Conservation (phyloP, 345 rosid genomes). For the Schrenkiella parvula region DNA sequence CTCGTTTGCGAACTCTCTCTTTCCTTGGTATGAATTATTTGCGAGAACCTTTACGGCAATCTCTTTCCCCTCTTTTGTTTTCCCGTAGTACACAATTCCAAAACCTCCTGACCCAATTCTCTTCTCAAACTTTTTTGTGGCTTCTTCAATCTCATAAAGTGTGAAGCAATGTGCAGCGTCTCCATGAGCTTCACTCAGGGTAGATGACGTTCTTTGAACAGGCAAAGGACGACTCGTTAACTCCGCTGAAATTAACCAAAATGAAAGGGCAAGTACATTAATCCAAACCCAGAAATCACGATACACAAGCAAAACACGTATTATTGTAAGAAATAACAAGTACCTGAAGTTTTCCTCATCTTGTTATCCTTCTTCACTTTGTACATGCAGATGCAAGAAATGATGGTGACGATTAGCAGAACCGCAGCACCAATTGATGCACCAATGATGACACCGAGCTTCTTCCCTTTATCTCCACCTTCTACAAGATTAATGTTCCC, state of each 20-base stretch:
- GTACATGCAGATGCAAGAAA: conserved; percentile 50
- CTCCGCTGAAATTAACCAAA: conserved; percentile 19
- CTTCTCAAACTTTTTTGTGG: conserved; percentile 70
- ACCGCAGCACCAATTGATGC: conserved; percentile 70
- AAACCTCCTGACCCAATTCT: conserved; percentile 98
- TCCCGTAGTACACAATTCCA: conserved; percentile 89
- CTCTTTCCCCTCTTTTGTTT: conserved; percentile 81
- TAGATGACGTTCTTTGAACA: conserved; percentile 49
- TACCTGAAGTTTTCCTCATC: conserved; percentile 30
- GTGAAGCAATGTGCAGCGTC: conserved; percentile 87
- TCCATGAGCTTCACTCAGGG: conserved; percentile 59
- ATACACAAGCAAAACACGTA: background rate
- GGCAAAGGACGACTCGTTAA: conserved; percentile 41
- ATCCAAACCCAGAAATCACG: background rate
- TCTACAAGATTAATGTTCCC: conserved; percentile 63
- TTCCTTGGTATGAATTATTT: conserved; percentile 86
- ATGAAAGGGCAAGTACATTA: background rate
- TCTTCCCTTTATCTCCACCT: conserved; percentile 42
- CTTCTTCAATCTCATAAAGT: conserved; percentile 67
- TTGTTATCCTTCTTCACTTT: conserved; percentile 47
- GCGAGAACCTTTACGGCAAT: conserved; percentile 87
- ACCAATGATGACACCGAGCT: conserved; percentile 52
- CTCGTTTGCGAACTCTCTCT: conserved; percentile 94
- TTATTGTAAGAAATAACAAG: background rate
- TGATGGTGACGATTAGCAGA: conserved; percentile 56